phyloP scores from a whole-genome alignment of 106 monocot genomes.

The Agapanthus africanus region DNA sequence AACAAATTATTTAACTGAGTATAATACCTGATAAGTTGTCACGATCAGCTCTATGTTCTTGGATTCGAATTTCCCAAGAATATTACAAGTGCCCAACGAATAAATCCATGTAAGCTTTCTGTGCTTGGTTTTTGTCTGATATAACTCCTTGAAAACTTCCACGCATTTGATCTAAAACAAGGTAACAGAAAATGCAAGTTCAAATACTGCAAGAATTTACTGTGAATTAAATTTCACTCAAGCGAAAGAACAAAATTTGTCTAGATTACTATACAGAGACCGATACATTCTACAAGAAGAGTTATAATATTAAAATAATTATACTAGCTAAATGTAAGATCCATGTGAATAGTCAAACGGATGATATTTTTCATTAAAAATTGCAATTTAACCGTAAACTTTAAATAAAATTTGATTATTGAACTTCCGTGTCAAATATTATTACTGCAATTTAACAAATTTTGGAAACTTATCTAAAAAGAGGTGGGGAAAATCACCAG shows the following conservation, averaged over 20 bases:
- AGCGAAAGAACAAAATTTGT: neutral
- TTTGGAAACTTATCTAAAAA: too few relatives aligned
- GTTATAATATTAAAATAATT: too few relatives aligned
- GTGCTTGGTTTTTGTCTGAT: slow-evolving; percentile 89
- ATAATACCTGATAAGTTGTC: slow-evolving; percentile 78
- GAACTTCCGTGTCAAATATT: too few relatives aligned
- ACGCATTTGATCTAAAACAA: slow-evolving; percentile 51
- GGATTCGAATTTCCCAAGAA: slow-evolving; percentile 75
- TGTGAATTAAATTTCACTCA: neutral
- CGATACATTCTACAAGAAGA: neutral
- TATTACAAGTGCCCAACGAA: slow-evolving; percentile 76
- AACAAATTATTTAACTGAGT: neutral
- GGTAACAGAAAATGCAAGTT: neutral
- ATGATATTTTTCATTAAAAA: too few relatives aligned
- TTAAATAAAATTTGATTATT: too few relatives aligned
- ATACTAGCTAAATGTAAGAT: too few relatives aligned
- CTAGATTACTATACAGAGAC: neutral
- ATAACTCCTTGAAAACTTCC: slow-evolving; percentile 74
- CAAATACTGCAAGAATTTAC: neutral
- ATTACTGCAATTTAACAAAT: too few relatives aligned
- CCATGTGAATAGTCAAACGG: too few relatives aligned
- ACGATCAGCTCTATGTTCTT: slow-evolving; percentile 83
- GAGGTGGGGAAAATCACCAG: too few relatives aligned
- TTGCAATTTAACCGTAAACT: too few relatives aligned
- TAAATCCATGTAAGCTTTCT: slow-evolving; percentile 72